phyloP scores from a whole-genome alignment of 1,284 basidiomycete species.

The Volvariella volvacea region DNA sequence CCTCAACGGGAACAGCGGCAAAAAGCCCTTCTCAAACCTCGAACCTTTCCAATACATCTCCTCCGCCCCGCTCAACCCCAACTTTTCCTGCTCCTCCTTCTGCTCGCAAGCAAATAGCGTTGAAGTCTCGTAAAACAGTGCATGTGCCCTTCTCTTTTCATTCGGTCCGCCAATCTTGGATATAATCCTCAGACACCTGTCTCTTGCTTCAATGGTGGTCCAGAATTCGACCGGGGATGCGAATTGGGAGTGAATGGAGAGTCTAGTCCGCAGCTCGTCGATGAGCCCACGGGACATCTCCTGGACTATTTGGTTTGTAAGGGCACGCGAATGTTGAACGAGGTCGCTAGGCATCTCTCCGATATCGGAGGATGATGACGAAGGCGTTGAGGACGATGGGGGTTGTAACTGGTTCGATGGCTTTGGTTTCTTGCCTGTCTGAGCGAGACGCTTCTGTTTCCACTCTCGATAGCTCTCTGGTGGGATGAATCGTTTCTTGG shows the following conservation, averaged over 20 bases:
- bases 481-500: constrained; percentile 55
- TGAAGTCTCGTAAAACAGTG: constrained; percentile 37
- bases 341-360: constrained; percentile 29
- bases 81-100: constrained; percentile 8
- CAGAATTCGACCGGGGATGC: constrained; percentile 52
- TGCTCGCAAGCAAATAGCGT: constrained; percentile 6
- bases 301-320: constrained; percentile 60
- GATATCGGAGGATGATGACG: constrained; percentile 13
- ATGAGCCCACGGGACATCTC: constrained; percentile 67
- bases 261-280: constrained; percentile 50
- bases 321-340: constrained; percentile 51
- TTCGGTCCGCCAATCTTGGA: constrained; percentile 62
- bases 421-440: constrained; percentile 13
- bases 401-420: too few species aligned
- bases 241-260: constrained; percentile 17
- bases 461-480: constrained; percentile 48
- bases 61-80: constrained; percentile 25
- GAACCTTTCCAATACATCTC: constrained; percentile 57
- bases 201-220: constrained; percentile 70
- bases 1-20: constrained; percentile 51
- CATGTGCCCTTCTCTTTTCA: constrained; percentile 53
- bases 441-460: constrained; percentile 36
- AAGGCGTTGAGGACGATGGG: not conserved
- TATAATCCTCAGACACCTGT: constrained; percentile 63
- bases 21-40: constrained; percentile 41